Conservation (phyloP, 495 filamentous ascomycete species). For the Cercophora newfieldiana region DNA sequence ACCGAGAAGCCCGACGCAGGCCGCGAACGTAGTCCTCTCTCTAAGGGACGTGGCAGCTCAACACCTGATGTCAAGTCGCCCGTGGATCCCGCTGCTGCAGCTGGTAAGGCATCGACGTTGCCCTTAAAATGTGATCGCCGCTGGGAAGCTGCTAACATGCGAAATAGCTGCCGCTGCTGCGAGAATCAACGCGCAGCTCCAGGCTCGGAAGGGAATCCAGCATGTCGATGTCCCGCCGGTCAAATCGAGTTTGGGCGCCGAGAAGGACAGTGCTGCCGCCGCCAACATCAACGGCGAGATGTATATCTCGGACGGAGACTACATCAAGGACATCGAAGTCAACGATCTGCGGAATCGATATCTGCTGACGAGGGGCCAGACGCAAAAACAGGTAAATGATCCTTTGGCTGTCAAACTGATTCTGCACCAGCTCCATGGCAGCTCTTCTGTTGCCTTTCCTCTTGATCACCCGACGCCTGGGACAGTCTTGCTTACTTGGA, state of each 20-base stretch:
- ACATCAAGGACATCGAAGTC: slow-evolving; percentile 97
- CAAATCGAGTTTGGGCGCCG: slow-evolving; percentile 46
- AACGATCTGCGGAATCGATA: slow-evolving; percentile 98
- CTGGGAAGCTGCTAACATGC: slow-evolving; percentile 25
- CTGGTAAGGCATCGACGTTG: slow-evolving; percentile 56
- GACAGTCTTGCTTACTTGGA: slow-evolving; percentile 82
- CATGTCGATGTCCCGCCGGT: slow-evolving; percentile 94
- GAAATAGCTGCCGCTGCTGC: slow-evolving; percentile 82
- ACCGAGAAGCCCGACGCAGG: slow-evolving; percentile 52
- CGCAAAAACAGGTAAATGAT: slow-evolving; percentile 98
- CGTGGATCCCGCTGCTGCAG: slow-evolving; percentile 79
- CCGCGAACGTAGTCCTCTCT: slow-evolving; percentile 80
- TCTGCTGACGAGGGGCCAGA: slow-evolving; percentile 94
- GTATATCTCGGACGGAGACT: slow-evolving; percentile 94
- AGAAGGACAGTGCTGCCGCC: slow-evolving; percentile 32
- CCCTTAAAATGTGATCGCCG: neutral
- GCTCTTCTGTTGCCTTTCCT: slow-evolving; percentile 29
- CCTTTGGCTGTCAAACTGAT: slow-evolving; percentile 77
- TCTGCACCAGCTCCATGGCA: slow-evolving; percentile 55
- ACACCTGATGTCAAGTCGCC: slow-evolving; percentile 41
- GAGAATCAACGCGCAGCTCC: slow-evolving; percentile 88
- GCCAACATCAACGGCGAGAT: slow-evolving; percentile 72
- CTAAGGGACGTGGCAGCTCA: slow-evolving; percentile 56
- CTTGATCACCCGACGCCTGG: slow-evolving; percentile 51
- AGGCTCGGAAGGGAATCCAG: slow-evolving; percentile 90